These are phyloP conservation scores for Bruguiera parviflora DNA, from an alignment of 345 rosid species.

Conservation along the genomic window DNA sequence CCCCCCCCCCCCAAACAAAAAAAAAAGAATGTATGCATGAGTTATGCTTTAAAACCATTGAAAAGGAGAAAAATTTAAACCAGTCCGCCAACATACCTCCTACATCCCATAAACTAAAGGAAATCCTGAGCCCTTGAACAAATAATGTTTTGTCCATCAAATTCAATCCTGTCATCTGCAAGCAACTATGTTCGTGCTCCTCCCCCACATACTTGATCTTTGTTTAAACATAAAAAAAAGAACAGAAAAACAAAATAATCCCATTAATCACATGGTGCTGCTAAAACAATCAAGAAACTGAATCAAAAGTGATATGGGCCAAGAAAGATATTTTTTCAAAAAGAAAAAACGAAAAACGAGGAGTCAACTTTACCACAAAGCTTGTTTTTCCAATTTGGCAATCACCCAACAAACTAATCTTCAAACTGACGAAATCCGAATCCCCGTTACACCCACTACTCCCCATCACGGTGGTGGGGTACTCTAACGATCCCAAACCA, in stretches of 20 bases:
- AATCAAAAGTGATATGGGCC: too few species aligned
- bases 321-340: neutral
- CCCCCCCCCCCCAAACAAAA: too few species aligned
- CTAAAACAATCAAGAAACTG: neutral
- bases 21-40: neutral
- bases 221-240: neutral
- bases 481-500: neutral
- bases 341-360: neutral
- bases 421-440: slow-evolving; percentile 77
- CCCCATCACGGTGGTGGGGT: slow-evolving; percentile 17
- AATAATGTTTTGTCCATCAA: slow-evolving; percentile 76
- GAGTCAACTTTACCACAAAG: slow-evolving; percentile 56
- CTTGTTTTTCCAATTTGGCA: slow-evolving; percentile 90
- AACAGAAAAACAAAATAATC: neutral
- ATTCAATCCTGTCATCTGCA: slow-evolving; percentile 82
- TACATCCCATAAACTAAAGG: slow-evolving; percentile 93
- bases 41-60: neutral
- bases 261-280: neutral
- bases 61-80: neutral
- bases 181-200: slow-evolving; percentile 55
- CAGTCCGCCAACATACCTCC: slow-evolving; percentile 47
- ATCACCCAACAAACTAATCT: slow-evolving; percentile 91
- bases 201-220: slow-evolving; percentile 85
- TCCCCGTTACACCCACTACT: slow-evolving; percentile 44
- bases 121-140: slow-evolving; percentile 79